These are phyloP conservation scores for Backusella macrospora DNA, from an alignment of 192 early-diverging fungal genomes.

Conservation along the genomic window DNA sequence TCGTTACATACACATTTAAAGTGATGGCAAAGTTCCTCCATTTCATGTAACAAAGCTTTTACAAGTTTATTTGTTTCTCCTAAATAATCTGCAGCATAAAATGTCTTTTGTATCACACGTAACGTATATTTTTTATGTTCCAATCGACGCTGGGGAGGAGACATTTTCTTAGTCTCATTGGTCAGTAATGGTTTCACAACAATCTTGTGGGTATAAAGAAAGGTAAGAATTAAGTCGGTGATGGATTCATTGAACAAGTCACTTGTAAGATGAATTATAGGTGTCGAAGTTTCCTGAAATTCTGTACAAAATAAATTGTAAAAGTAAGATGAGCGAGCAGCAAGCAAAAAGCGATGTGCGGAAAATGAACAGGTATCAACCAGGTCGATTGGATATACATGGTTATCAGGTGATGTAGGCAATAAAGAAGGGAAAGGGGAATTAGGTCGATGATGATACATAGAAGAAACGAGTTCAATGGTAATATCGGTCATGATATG, in stretches of 20 bases:
- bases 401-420: constrained; percentile 2
- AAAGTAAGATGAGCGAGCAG: constrained; percentile 39
- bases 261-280: constrained; percentile 21
- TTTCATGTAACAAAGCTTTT: constrained; percentile 20
- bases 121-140: constrained; percentile 31
- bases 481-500: neutral
- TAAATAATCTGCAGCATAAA: constrained; percentile 35
- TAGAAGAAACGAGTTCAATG: neutral
- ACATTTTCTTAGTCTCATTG: neutral
- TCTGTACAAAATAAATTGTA: constrained; percentile 30
- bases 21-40: constrained; percentile 22
- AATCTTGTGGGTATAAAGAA: constrained; percentile 33
- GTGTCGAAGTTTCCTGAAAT: constrained; percentile 20
- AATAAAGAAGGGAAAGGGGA: neutral
- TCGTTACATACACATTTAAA: constrained; percentile 38
- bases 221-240: constrained; percentile 28
- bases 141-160: neutral
- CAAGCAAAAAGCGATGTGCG: constrained; percentile 37
- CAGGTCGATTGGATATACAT: neutral
- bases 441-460: neutral
- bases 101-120: constrained; percentile 34
- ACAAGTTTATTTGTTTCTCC: constrained; percentile 21
- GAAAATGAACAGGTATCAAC: neutral
- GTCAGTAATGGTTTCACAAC: neutral
- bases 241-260: constrained; percentile 31